These are phyloP conservation scores for Rhinocladiella similis DNA, from an alignment of 2,329 filamentous ascomycete genomes.

Conservation along the genomic window DNA sequence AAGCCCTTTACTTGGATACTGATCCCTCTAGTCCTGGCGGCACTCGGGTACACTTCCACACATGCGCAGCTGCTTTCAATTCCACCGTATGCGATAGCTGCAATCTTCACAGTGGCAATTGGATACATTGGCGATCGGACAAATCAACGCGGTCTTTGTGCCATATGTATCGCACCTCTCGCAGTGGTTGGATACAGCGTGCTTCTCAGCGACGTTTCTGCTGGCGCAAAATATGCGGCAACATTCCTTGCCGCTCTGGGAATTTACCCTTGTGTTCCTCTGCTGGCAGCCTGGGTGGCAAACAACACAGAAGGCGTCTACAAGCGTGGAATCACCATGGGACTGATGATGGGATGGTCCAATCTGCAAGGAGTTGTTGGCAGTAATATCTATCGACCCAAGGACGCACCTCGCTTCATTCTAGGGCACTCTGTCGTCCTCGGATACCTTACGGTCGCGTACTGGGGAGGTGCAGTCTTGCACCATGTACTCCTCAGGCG, in stretches of 20 bases:
- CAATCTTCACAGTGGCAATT: slow-evolving; percentile 52
- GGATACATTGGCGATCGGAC: slow-evolving; percentile 62
- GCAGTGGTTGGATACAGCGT: slow-evolving; percentile 77
- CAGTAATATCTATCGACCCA: slow-evolving; percentile 68
- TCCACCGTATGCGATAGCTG: slow-evolving; percentile 63
- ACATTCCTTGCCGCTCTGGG: slow-evolving; percentile 82
- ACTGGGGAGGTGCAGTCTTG: slow-evolving; percentile 56
- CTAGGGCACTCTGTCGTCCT: slow-evolving; percentile 74
- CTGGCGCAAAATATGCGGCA: slow-evolving; percentile 50
- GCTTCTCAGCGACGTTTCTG: slow-evolving; percentile 55
- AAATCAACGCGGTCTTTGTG: slow-evolving; percentile 65
- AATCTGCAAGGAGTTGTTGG: slow-evolving; percentile 83
- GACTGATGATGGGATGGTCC: slow-evolving; percentile 87
- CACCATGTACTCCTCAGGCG: slow-evolving; percentile 18
- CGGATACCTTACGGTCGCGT: slow-evolving; percentile 69
- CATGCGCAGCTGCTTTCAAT: slow-evolving; percentile 66
- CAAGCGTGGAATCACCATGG: slow-evolving; percentile 83
- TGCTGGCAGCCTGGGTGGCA: slow-evolving; percentile 83
- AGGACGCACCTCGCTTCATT: slow-evolving; percentile 63
- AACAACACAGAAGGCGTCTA: slow-evolving; percentile 89
- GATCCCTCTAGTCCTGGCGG: slow-evolving; percentile 64
- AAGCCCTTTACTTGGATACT: no score
- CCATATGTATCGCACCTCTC: slow-evolving; percentile 69
- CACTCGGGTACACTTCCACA: slow-evolving; percentile 56
- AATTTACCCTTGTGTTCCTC: slow-evolving; percentile 83